These are phyloP conservation scores for Neoboletus subvelutipes DNA, from an alignment of 768 basidiomycete genomes.

Conservation along the genomic window DNA sequence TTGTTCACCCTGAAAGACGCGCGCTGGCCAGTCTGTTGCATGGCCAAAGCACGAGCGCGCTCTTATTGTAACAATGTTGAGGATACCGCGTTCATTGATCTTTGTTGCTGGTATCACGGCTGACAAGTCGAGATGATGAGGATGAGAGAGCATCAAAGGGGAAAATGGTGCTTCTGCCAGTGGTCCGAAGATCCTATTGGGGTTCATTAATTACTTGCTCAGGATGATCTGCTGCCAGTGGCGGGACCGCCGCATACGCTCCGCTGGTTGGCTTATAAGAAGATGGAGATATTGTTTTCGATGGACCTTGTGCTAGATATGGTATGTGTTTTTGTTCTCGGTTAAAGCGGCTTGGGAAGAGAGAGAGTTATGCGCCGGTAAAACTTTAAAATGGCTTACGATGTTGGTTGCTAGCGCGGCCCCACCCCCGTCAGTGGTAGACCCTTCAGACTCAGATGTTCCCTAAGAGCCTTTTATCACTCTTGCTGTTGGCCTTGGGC, in stretches of 20 bases:
- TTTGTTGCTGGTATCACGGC: no score
- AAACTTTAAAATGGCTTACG: neutral
- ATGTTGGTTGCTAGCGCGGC: neutral
- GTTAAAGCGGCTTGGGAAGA: no score
- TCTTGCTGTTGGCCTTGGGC: slow-evolving; percentile 11
- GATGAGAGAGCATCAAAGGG: no score
- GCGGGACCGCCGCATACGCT: neutral
- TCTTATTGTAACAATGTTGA: neutral
- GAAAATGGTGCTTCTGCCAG: no score
- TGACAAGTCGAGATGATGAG: no score
- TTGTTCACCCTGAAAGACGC: slow-evolving; percentile 13
- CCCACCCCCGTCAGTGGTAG: neutral
- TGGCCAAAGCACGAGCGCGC: slow-evolving; percentile 12
- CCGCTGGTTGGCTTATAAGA: neutral
- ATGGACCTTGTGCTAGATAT: no score
- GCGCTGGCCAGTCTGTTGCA: neutral
- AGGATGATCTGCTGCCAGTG: no score
- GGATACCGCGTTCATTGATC: no score
- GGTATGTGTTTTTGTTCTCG: neutral
- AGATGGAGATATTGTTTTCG: neutral
- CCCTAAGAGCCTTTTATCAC: slow-evolving; percentile 3
- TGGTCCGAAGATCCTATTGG: no score
- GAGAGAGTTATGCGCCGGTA: neutral
- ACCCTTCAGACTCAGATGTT: neutral
- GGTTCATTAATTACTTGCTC: no score